Evolutionary conservation across 2,329 filamentous ascomycete species (phyloP).

Genomic region (Aspergillus persii): DNA sequence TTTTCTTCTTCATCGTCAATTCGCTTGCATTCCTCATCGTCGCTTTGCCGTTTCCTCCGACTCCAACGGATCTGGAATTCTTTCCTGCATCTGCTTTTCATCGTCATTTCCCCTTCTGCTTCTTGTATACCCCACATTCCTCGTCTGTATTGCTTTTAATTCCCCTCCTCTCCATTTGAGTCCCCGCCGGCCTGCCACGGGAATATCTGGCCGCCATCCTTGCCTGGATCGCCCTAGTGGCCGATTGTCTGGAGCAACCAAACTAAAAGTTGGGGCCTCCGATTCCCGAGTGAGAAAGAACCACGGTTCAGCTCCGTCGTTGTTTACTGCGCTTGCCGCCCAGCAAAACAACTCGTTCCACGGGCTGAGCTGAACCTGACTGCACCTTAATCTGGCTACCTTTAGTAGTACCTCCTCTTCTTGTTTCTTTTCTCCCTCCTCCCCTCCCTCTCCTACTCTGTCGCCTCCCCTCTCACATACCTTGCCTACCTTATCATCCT

Average conservation of each 20-base stretch:
- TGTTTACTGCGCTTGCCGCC: conserved; percentile 27
- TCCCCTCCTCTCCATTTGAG: not conserved
- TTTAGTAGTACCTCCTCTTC: conserved; percentile 2
- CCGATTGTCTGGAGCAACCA: conserved; percentile 32
- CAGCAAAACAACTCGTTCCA: conserved; percentile 23
- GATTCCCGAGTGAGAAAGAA: conserved; percentile 22
- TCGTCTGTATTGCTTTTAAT: not conserved
- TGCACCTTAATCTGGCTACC: conserved; percentile 4
- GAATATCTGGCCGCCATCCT: conserved; percentile 2
- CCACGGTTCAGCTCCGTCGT: conserved; percentile 33
- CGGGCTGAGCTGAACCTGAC: conserved; percentile 5
- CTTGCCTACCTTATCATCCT: not conserved
- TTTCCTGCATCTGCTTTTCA: not conserved
- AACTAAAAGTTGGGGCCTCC: conserved; percentile 11
- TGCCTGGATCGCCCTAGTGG: conserved; percentile 19
- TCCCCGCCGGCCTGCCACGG: not conserved
- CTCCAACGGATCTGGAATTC: not conserved
- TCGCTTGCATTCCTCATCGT: not conserved
- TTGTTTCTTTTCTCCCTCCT: not conserved
- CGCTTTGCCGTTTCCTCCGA: not conserved
- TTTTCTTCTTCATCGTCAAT: not conserved
- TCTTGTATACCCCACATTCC: not conserved
- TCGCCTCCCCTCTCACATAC: not conserved
- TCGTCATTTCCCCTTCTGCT: not conserved
- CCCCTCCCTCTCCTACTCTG: not conserved